These are phyloP conservation scores for Scheffersomyces insectosa DNA, from an alignment of 1,139 yeast genomes.

Conservation along the genomic window DNA sequence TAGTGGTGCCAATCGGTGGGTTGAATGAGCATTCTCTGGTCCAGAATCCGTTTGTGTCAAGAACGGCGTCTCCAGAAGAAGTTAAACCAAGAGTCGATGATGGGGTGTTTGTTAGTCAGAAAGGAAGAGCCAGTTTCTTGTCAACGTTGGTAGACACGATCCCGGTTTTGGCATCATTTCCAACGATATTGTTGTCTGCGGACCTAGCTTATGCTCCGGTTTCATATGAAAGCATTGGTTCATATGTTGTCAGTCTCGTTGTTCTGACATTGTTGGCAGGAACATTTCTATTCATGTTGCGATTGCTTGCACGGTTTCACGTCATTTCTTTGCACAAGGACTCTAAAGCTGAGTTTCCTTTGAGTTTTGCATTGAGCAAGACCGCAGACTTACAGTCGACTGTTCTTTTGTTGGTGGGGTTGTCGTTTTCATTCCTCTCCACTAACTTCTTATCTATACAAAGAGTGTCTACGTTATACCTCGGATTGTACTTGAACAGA, in stretches of 20 bases:
- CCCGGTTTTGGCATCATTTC: conserved; percentile 29
- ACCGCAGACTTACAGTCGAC: background rate
- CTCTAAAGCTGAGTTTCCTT: no score
- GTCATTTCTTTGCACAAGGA: conserved; percentile 2
- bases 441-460: conserved; percentile 21
- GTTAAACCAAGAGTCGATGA: background rate
- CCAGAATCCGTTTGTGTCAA: no score
- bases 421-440: conserved; percentile 13
- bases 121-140: no score
- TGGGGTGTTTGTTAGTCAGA: background rate
- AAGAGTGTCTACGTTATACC: conserved; percentile 22
- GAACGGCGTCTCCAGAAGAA: background rate
- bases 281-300: conserved; percentile 15
- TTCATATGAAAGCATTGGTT: background rate
- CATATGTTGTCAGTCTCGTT: background rate
- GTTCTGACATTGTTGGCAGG: conserved; percentile 18
- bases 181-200: conserved; percentile 26
- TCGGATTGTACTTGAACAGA: conserved; percentile 30
- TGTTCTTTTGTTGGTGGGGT: conserved; percentile 14
- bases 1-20: background rate
- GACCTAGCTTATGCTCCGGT: conserved; percentile 12
- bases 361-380: background rate
- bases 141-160: conserved; percentile 22
- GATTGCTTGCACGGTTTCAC: conserved; percentile 10
- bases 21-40: no score